These are phyloP conservation scores for Neurospora sp. DNA, from an alignment of 495 filamentous ascomycete species.

Conservation along the genomic window DNA sequence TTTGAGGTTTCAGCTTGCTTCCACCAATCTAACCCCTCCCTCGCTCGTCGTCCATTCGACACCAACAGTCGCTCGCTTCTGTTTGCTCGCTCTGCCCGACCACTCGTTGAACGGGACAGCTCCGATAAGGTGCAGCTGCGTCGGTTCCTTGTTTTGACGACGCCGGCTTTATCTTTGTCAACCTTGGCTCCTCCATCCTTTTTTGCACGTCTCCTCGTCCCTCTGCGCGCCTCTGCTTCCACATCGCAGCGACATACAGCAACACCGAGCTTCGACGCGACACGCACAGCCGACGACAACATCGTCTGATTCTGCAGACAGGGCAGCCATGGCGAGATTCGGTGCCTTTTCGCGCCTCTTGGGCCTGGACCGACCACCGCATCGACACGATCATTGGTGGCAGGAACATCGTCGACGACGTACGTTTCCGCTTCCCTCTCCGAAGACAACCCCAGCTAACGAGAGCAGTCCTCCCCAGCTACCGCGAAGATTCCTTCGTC, in stretches of 20 bases:
- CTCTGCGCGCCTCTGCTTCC: not conserved
- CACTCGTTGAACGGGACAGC: not conserved
- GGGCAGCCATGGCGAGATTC: constrained; percentile 16
- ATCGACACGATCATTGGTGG: constrained; percentile 25
- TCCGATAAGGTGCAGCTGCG: not conserved
- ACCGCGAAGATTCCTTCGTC: constrained; percentile 38
- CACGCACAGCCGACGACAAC: not conserved
- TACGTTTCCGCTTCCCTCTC: constrained; percentile 13
- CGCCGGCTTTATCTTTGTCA: not conserved
- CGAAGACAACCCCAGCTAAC: constrained; percentile 10
- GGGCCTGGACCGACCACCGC: constrained; percentile 32
- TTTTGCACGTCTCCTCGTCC: not conserved
- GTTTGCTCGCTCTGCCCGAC: not conserved
- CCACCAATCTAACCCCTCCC: not conserved
- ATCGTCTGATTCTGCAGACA: not conserved
- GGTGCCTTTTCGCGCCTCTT: constrained; percentile 22
- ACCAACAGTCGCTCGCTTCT: not conserved
- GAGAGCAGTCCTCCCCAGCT: constrained; percentile 50
- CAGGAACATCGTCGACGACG: constrained; percentile 28
- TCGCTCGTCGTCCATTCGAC: not conserved
- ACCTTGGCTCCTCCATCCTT: not conserved
- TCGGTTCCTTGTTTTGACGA: not conserved
- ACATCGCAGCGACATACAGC: not conserved
- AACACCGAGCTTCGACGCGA: not conserved
- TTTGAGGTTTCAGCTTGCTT: not conserved